Conservation (phyloP, 1,284 basidiomycete genomes). For the Cystobasidiaceae sp. region DNA sequence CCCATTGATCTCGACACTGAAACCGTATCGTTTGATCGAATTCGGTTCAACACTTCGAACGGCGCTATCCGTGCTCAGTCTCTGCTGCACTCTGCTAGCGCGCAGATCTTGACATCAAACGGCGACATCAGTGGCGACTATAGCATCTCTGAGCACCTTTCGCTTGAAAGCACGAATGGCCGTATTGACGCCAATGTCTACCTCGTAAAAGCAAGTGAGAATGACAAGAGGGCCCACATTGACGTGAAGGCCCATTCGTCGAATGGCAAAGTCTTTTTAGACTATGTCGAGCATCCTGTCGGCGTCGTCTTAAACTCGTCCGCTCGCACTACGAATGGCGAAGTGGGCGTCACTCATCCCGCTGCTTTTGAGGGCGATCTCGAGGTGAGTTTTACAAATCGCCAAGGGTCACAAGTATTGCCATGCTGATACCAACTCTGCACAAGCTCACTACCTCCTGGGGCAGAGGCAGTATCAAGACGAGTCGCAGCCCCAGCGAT, state of each 20-base stretch:
- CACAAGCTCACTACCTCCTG: conserved; percentile 18
- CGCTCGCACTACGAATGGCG: conserved; percentile 15
- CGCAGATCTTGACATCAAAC: conserved; percentile 2
- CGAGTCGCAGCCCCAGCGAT: neutral
- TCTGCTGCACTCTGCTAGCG: neutral
- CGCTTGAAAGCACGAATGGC: conserved; percentile 13
- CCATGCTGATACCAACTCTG: neutral
- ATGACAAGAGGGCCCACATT: neutral
- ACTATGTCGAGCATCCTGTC: conserved; percentile 10
- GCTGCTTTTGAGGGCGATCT: conserved; percentile 17
- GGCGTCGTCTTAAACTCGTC: conserved; percentile 8
- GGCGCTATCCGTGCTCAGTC: neutral
- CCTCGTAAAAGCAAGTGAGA: neutral
- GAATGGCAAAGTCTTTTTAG: conserved; percentile 4
- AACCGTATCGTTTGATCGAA: neutral
- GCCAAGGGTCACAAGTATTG: neutral
- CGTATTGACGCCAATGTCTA: conserved; percentile 10
- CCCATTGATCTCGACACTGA: conserved; percentile 21
- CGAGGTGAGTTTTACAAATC: neutral
- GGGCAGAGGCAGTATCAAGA: conserved; percentile 5
- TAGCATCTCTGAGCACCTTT: neutral
- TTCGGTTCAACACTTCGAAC: conserved; percentile 20
- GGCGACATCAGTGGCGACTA: conserved; percentile 18
- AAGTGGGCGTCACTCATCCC: conserved; percentile 15
- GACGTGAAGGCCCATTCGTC: conserved; percentile 2